Percentiles rank a stretch among this genome's conserved stretches.
These are phyloP conservation scores for Barnettozyma vustinii DNA, from an alignment of 805 yeast species.

Conservation along the genomic window DNA sequence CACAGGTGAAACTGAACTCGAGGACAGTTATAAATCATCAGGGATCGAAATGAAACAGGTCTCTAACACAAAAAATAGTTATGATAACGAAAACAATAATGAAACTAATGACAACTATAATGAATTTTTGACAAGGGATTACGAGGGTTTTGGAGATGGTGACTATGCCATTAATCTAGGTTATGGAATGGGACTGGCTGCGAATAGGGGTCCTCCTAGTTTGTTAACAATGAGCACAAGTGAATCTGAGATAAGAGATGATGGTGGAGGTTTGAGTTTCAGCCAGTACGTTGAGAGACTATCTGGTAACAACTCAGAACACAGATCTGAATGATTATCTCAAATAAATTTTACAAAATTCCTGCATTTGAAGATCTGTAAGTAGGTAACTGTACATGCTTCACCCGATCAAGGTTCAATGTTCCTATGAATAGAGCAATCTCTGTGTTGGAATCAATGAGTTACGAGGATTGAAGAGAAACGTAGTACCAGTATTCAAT, in stretches of 20 bases:
- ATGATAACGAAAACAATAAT: background rate
- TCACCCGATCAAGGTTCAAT: too few relatives aligned
- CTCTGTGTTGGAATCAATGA: slow-evolving; percentile 82
- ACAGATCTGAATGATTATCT: slow-evolving; percentile 2
- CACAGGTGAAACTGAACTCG: background rate
- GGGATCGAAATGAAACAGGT: background rate
- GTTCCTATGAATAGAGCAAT: slow-evolving; percentile 80
- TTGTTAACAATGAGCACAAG: slow-evolving; percentile 18
- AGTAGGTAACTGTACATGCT: background rate
- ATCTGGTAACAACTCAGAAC: slow-evolving; percentile 2
- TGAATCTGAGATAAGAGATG: slow-evolving; percentile 8
- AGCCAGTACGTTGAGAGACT: slow-evolving; percentile 20
- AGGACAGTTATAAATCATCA: slow-evolving; percentile 1
- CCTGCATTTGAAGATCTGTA: background rate
- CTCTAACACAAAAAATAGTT: background rate
- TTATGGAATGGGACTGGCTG: slow-evolving; percentile 18
- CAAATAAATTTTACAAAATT: too few relatives aligned
- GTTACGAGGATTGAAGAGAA: slow-evolving; percentile 52
- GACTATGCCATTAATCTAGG: slow-evolving; percentile 23
- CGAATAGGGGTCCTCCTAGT: slow-evolving; percentile 25
- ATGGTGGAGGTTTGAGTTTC: slow-evolving; percentile 5
- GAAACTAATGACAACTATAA: background rate
- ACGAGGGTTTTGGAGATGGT: slow-evolving; percentile 10
- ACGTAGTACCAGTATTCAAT: slow-evolving; percentile 39
- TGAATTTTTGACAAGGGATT: background rate